phyloP scores from a whole-genome alignment of 2,329 filamentous ascomycete species.

The Lachnellula willkommii region DNA sequence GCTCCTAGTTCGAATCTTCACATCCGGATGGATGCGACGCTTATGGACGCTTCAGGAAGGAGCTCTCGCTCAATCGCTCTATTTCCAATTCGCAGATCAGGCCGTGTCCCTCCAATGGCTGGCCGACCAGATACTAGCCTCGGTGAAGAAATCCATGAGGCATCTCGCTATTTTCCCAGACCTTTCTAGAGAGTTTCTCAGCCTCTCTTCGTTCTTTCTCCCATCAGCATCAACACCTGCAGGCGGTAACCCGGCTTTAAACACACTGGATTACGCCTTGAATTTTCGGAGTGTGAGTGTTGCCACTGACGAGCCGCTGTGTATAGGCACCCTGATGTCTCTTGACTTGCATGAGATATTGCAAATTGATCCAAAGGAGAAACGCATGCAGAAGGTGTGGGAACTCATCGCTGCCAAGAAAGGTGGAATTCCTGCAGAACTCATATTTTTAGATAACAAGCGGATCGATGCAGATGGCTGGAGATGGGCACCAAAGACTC shows the following conservation, averaged over 20 bases:
- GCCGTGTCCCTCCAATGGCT: slow-evolving; percentile 15
- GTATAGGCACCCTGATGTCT: slow-evolving; percentile 28
- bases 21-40: slow-evolving; percentile 36
- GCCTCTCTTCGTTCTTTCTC: neutral
- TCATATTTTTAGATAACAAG: slow-evolving; percentile 27
- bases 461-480: slow-evolving; percentile 20
- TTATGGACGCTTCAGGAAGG: slow-evolving; percentile 40
- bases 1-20: slow-evolving; percentile 30
- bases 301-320: slow-evolving; percentile 29
- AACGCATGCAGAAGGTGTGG: slow-evolving; percentile 27
- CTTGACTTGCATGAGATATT: slow-evolving; percentile 22
- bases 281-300: slow-evolving; percentile 30
- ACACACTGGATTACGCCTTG: slow-evolving; percentile 25
- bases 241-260: neutral
- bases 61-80: slow-evolving; percentile 29
- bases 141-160: neutral
- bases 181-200: neutral
- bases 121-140: neutral
- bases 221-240: neutral
- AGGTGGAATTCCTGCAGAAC: slow-evolving; percentile 16
- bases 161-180: neutral
- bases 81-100: slow-evolving; percentile 33
- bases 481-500: slow-evolving; percentile 26
- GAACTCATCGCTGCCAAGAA: slow-evolving; percentile 14
- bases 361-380: neutral